Base-by-base conservation (phyloP, 2,329 filamentous ascomycete species). In the Penicillium corylophilum region DNA sequence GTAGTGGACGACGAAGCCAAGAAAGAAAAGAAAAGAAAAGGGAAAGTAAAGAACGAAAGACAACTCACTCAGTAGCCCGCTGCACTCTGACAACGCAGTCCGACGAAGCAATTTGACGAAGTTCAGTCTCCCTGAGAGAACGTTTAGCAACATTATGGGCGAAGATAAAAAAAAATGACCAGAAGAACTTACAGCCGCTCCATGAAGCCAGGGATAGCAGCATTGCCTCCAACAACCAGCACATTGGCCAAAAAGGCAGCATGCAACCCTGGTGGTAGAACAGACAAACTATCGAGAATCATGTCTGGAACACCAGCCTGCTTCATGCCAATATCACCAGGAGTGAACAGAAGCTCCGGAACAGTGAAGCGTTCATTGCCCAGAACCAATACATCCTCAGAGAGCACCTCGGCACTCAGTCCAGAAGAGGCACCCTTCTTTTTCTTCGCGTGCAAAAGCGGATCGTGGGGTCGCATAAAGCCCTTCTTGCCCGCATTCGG, bases 321-420 rank as follows among this genome's bases (percentile, higher is more conserved):
- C 42, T 84, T 83, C 71, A 96, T 84, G 1, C 91, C 92, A 39
- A 95, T 86, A 71, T 97, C 93, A 3, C 82, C 80, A 0, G 94
- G 94, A 49, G 82, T 87, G 74, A 99, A 97, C 2, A 99, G 75
- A 5, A 97, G 79, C 69, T 99, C 94, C 0, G 94, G 93, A 0
- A 96, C 87, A 2, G 84, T 79, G 67, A 99, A 99, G 41, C 93
- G 84, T 74, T 99, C 94, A 70, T 96, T 97, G 4, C 90, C 87
- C 9, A 99, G 78, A 0, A 91, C 90, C 57, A 99, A 74, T 13
- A 92, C 79, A 68, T 97, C 92, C 68, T 97, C 93, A 22, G 79
- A 78, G 10, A 71, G 71, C 39, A 73, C 77, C 64, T 46, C 75
- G 68, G 64, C 74, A 73, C 67, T 71, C 16, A 71, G 69, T n/a